Evolutionary conservation across 1,139 yeast species (phyloP), one percentile per base, ranked within the genome.

Genomic region (Insectozyma bohioensis): DNA sequence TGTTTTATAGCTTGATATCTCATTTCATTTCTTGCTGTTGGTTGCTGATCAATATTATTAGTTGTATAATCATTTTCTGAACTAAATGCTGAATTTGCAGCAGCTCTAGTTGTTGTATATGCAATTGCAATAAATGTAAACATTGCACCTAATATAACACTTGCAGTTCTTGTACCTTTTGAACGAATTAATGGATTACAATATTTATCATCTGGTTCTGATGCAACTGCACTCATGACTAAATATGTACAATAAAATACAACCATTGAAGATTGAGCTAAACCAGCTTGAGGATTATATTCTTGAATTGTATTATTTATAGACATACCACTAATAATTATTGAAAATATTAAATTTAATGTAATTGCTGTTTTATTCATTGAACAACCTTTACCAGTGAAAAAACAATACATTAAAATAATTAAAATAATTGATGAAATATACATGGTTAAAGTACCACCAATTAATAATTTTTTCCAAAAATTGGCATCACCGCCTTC

Each of bases 251-350:
- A 87, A 59, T 94, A 94, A 26, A 88, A 74, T 12, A 94, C 84
- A 22, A 94, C 97, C 94, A 94, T 90, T 13, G 96, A 90, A 8
- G 95, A 77, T 62, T 94, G 99, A 1, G 98, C 97, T 35, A 94
- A 68, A 1, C 98, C 99, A 1, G 97, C 95, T 47, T 85, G 87
- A 4, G 97, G 95, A 55, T 94, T 94, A 50, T 76, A 79, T 52
- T 87, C 97, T 59, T 92, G 98, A 22, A 94, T 81, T 12, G 74
- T 74, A 28, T 95, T 95, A 49, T 85, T 78, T 24, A 94, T 73
- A 0, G 96, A 85, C 45, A 88, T 57, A 0, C 65, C 75, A 0
- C 95, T 79, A 2, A 85, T 78, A 2, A 83, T 50, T 5, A 85
- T 26, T 0, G 81, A 69, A 31, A 90, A 64, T 2, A 87, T 52